Evolutionary conservation across 2,329 filamentous ascomycete genomes (phyloP), one percentile per base, ranked within the genome.

Genomic region (Chalara sp.): DNA sequence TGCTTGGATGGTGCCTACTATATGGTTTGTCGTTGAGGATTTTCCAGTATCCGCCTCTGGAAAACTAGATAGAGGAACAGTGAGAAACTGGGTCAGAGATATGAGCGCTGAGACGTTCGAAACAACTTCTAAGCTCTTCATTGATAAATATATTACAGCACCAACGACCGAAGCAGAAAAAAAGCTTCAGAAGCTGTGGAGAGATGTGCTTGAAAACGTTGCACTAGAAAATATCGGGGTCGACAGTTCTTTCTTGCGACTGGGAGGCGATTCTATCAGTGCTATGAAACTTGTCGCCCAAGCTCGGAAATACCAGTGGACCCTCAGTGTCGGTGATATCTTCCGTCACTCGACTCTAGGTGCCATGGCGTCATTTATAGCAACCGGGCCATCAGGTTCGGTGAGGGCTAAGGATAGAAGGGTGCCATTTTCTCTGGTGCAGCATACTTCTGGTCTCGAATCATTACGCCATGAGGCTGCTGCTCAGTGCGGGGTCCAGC

Each of bases 401-500:
- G 35, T 10, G 35, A n/a, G 4, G 8, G n/a, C 35, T 37, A n/a
- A 8, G 35, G 35, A 8, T 37, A 10, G 35, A 37, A 37, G n/a
- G 2, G n/a, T 10, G 35, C 35, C 8, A 37, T 37, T n/a, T n/a
- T 37, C 8, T n/a, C n/a, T 37, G 2, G 8, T n/a, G 8, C 35
- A 37, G 35, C 35, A 10, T n/a, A 10, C n/a, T 8, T n/a, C 35
- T 37, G 4, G 8, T n/a, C 35, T 37, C 21, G 35, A 37, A 8
- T 8, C 8, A n/a, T n/a, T 37, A 37, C 35, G n/a, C n/a, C 8
- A 8, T n/a, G 8, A n/a, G 35, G 44, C 31, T 51, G 51, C 60
- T 12, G 40, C 56, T 21, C 47, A 55, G n/a, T 66, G 63, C 43
- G 44, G 47, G n/a, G 51, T 59, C 4, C 41, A 53, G 6, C n/a